Evolutionary conservation across 2,329 filamentous ascomycete genomes (phyloP), one percentile per base, ranked within the genome.

Genomic region (Lachnellula subtilissima): DNA sequence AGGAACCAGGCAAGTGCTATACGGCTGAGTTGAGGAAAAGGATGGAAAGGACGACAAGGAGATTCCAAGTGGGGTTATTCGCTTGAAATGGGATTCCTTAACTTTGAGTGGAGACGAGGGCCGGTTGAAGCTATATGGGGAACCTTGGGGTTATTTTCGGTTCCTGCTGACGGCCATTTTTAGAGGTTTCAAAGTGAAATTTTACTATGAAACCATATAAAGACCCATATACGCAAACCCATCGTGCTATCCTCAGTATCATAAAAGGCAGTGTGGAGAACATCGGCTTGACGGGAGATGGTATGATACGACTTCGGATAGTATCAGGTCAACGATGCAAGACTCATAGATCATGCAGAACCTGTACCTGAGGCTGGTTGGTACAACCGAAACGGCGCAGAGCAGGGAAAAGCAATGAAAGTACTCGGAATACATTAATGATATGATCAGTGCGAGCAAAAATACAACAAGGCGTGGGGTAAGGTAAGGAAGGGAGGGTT

Each of bases 141-240:
- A 32, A 32, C 28, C 11, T 32, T 45, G 43, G 36, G 52, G 52
- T 23, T 14, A 32, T 23, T 53, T n/a, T 60, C 45, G 50, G 43
- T 56, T 60, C 52, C 39, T 54, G 59, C 57, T 61, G 59, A 61
- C 54, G 35, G 57, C 46, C 56, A 56, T 51, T 55, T 57, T 53
- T 54, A 59, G 57, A 47, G 17, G 47, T 32, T 32, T 56, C 42
- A 55, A 55, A 55, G 55, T 56, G 53, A 55, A 53, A 52, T 52
- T 28, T 6, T 17, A 17, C 19, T 22, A 5, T 22, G 19, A 45
- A 49, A 50, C 49, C 50, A 23, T 42, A 11, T 36, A 47, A 43
- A 60, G 53, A 52, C 56, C 50, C 14, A 22, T 8, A 12, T 14
- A 23, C 6, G 17, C 4, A 15, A n/a, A 42, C 39, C 37, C 48